Conservation (phyloP, 352 stramenopile species). For the Phytophthora pinifolia region DNA sequence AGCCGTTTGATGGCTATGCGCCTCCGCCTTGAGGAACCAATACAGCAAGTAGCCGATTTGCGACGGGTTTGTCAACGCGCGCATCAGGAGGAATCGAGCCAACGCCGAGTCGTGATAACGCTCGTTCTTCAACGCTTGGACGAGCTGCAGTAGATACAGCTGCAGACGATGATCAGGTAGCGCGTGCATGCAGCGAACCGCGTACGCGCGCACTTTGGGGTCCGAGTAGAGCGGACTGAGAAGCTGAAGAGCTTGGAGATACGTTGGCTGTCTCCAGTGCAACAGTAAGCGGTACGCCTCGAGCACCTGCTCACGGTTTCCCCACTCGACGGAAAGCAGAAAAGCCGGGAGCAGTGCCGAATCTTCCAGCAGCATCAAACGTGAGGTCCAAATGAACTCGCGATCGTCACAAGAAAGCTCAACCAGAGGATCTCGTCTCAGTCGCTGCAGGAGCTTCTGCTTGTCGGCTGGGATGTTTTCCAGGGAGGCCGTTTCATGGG, state of each 20-base stretch:
- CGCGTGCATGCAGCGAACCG: conserved; percentile 88
- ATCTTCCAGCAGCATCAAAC: conserved; percentile 56
- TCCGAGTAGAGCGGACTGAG: conserved; percentile 86
- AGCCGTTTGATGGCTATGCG: conserved; percentile 54
- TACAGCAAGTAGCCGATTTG: conserved; percentile 86
- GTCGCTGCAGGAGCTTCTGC: conserved; percentile 44
- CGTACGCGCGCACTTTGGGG: conserved; percentile 92
- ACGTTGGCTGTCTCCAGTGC: conserved; percentile 77
- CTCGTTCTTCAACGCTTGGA: conserved; percentile 86
- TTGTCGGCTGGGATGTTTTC: conserved; percentile 38
- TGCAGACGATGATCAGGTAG: conserved; percentile 85
- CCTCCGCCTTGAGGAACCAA: conserved; percentile 80
- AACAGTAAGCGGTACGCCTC: conserved; percentile 81
- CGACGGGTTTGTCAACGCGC: conserved; percentile 65
- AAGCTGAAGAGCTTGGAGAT: conserved; percentile 86
- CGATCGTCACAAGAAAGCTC: conserved; percentile 58
- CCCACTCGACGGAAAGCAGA: conserved; percentile 86
- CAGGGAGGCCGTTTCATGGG: conserved; percentile 17
- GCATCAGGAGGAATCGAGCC: conserved; percentile 76
- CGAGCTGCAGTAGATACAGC: conserved; percentile 86
- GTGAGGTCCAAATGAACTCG: conserved; percentile 73
- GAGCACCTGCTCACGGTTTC: conserved; percentile 68
- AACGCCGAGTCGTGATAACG: conserved; percentile 82
- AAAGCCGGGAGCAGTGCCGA: conserved; percentile 84
- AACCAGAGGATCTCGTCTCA: conserved; percentile 69